Evolutionary conservation across 2,329 filamentous ascomycete genomes (phyloP), one percentile per base, ranked within the genome.

Genomic region (Berkeleyomyces rouxiae): DNA sequence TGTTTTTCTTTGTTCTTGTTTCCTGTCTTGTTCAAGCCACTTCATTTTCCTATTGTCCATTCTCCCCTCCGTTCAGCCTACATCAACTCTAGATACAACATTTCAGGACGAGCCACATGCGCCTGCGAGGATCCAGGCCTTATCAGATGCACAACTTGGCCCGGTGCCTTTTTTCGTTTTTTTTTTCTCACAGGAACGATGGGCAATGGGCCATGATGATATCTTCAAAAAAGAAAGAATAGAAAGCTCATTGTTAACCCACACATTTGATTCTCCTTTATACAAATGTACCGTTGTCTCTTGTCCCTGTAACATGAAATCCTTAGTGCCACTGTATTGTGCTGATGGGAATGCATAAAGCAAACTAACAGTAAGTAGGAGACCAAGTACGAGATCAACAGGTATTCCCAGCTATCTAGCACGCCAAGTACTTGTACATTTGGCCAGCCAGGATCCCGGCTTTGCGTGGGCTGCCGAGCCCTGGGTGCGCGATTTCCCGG

Each of bases 111-210:
- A 49, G 58, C 58, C 42, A 33, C 31, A 36, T 36, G 58, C 58
- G 58, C 31, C 43, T 60, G 44, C 58, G 44, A 60, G 58, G 58
- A 60, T 49, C 58, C 58, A 60, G 58, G 58, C 44, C 58, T 60
- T 60, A 51, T 60, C 58, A 51, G 42, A 60, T 60, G 58, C 58
- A 60, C 39, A 16, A 49, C 58, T 33, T 2, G 39, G 42, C 37
- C n/a, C 31, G 49, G 33, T 39, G 42, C 57, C 57, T 44, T 59
- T 10, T 59, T 33, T 44, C 23, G 5, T 44, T 44, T 37, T 9
- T 58, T 58, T 31, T 58, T 10, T 36, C 9, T 7, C 1, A 4
- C 33, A 39, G 6, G n/a, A 53, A 37, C 49, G 49, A 37, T 13
- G 49, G 49, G 49, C 49, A 39, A 16, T 55, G 49, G 49, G 49